Percentiles rank a stretch among this genome's conserved stretches.
Evolutionary conservation across 495 filamentous ascomycete genomes (phyloP).

Genomic region (Hypomontagnella monticulosa): DNA sequence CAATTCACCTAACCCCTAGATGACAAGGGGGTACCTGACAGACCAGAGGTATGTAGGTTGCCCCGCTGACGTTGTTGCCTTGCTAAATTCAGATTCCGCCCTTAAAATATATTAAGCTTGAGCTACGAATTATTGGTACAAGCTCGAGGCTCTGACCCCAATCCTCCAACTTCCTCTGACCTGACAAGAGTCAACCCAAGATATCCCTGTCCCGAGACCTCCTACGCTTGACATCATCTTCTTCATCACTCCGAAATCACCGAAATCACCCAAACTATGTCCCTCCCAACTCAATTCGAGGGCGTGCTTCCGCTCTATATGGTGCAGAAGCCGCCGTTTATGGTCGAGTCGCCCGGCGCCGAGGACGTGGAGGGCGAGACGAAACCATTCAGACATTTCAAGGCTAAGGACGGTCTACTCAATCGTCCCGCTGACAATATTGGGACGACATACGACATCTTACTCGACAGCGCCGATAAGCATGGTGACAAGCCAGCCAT

Average conservation of each 20-base stretch:
- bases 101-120: constrained; percentile 20
- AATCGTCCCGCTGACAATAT: constrained; percentile 61
- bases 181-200: constrained; percentile 9
- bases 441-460: constrained; percentile 67
- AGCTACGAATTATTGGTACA: constrained; percentile 2
- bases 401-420: constrained; percentile 62
- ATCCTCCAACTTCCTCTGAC: not conserved
- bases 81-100: constrained; percentile 18
- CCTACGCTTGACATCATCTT: constrained; percentile 9
- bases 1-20: constrained; percentile 21
- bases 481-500: constrained; percentile 66
- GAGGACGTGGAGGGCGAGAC: constrained; percentile 68
- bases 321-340: constrained; percentile 63
- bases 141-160: constrained; percentile 6
- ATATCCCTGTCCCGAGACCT: constrained; percentile 29
- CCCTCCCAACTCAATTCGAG: constrained; percentile 43
- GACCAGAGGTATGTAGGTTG: constrained; percentile 1
- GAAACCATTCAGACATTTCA: constrained; percentile 66
- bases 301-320: constrained; percentile 54
- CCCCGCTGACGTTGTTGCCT: constrained; percentile 39
- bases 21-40: not conserved
- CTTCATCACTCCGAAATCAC: too few species aligned
- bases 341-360: constrained; percentile 61
- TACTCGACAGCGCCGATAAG: constrained; percentile 61
- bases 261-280: constrained; percentile 37